Conservation (phyloP, 495 filamentous ascomycete species). For the Aspergillus leporis region DNA sequence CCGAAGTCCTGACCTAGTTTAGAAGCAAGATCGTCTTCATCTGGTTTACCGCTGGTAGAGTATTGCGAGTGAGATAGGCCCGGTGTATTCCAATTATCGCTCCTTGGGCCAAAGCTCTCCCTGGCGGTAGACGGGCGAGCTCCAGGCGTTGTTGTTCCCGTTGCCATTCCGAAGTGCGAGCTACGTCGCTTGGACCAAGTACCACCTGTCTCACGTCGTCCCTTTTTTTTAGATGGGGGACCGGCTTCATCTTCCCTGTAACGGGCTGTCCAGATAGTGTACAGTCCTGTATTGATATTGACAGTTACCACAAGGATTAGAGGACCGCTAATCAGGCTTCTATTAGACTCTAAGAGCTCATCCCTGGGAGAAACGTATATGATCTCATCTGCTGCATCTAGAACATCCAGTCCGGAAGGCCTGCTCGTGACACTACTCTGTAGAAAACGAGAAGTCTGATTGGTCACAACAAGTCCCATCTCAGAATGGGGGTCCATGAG, state of each 20-base stretch:
- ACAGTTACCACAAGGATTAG: slow-evolving; percentile 79
- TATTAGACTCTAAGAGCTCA: slow-evolving; percentile 43
- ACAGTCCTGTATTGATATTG: slow-evolving; percentile 68
- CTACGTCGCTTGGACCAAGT: slow-evolving; percentile 73
- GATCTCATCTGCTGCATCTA: slow-evolving; percentile 74
- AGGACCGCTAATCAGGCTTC: slow-evolving; percentile 29
- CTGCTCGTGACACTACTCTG: slow-evolving; percentile 32
- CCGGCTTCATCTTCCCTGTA: slow-evolving; percentile 61
- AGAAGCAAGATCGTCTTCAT: slow-evolving; percentile 63
- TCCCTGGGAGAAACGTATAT: slow-evolving; percentile 69
- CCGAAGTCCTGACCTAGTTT: slow-evolving; percentile 79
- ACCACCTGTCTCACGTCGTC: slow-evolving; percentile 50
- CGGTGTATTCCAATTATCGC: slow-evolving; percentile 37
- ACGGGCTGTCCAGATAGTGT: slow-evolving; percentile 76
- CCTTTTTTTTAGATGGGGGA: slow-evolving; percentile 49
- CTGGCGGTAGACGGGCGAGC: slow-evolving; percentile 46
- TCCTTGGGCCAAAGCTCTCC: slow-evolving; percentile 57
- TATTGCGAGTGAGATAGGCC: slow-evolving; percentile 41
- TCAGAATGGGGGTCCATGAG: slow-evolving; percentile 86
- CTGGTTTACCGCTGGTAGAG: slow-evolving; percentile 31
- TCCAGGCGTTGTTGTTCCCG: slow-evolving; percentile 79
- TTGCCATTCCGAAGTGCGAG: slow-evolving; percentile 78
- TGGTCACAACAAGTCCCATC: slow-evolving; percentile 76
- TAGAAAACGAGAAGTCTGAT: slow-evolving; percentile 36
- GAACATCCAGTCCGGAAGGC: slow-evolving; percentile 44